Conservation (phyloP, 176 grass and related monocot species). For the Stipa capillata region DNA sequence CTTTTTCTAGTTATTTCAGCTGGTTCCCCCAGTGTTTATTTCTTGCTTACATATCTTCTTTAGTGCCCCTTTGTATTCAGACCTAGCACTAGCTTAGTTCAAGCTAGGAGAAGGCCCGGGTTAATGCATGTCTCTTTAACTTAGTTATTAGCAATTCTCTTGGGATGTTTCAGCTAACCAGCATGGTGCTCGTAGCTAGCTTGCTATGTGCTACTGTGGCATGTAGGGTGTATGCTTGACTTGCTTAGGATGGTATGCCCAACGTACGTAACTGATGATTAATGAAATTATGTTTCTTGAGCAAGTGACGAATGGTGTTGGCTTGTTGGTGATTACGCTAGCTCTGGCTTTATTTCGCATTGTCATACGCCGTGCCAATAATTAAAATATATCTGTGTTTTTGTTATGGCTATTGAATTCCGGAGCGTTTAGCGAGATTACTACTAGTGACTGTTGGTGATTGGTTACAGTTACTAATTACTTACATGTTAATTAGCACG, state of each 20-base stretch:
- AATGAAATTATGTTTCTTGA: not conserved
- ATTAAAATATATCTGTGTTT: too few species aligned
- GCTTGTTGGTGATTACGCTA: not conserved
- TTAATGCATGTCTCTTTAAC: not conserved
- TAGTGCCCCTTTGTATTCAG: not conserved
- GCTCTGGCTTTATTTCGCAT: too few species aligned
- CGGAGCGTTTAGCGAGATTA: not conserved
- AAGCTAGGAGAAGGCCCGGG: not conserved
- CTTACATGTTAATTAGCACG: too few species aligned
- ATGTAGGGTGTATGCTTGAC: not conserved
- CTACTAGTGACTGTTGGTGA: too few species aligned
- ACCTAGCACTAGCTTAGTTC: not conserved
- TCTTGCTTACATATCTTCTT: not conserved
- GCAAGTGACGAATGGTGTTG: not conserved
- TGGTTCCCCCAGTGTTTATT: not conserved
- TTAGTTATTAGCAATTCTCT: not conserved
- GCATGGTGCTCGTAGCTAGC: not conserved
- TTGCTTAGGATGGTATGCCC: too few species aligned
- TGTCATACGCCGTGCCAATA: too few species aligned
- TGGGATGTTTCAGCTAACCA: not conserved
- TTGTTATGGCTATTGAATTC: too few species aligned
- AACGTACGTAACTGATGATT: too few species aligned
- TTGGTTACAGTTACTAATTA: not conserved
- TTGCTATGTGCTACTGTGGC: not conserved
- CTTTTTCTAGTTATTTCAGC: not conserved